Conservation (phyloP, 192 early-diverging fungal genomes). For the Gamsiella multidivaricata region DNA sequence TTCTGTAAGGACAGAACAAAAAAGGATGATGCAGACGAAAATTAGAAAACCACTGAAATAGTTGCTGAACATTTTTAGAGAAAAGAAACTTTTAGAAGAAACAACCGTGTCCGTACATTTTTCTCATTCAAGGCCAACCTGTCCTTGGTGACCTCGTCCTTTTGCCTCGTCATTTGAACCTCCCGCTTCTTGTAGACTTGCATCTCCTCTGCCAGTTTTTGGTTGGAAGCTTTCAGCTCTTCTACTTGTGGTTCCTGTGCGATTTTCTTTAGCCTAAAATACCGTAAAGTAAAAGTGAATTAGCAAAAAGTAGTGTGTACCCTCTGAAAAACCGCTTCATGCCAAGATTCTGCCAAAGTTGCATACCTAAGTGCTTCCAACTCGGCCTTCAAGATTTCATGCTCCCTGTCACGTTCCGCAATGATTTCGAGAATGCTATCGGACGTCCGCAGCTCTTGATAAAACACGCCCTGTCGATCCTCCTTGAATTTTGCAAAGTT, state of each 20-base stretch:
- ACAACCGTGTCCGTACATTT: constrained; percentile 8
- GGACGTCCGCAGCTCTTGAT: not conserved
- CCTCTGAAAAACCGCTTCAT: no score
- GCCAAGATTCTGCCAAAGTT: no score
- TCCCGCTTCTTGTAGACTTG: constrained; percentile 29
- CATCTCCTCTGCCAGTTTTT: constrained; percentile 21
- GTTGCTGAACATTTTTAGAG: no score
- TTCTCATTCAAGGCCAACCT: constrained; percentile 4
- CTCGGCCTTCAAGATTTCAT: constrained; percentile 8
- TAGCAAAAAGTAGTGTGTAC: not conserved
- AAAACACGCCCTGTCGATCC: constrained; percentile 59
- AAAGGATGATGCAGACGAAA: not conserved
- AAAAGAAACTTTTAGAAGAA: no score
- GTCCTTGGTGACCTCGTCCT: constrained; percentile 21
- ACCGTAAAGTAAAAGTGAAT: not conserved
- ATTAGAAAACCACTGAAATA: not conserved
- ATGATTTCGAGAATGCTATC: constrained; percentile 14
- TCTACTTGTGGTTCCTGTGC: constrained; percentile 36
- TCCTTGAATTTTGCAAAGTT: constrained; percentile 94
- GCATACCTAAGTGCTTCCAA: constrained; percentile 22
- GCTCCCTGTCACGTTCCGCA: constrained; percentile 12
- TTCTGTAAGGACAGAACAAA: constrained; percentile 3
- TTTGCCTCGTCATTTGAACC: not conserved
- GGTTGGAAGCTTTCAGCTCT: constrained; percentile 27
- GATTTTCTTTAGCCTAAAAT: constrained; percentile 20